phyloP scores from a whole-genome alignment of 148 eudicot species.

The Cornus florida region DNA sequence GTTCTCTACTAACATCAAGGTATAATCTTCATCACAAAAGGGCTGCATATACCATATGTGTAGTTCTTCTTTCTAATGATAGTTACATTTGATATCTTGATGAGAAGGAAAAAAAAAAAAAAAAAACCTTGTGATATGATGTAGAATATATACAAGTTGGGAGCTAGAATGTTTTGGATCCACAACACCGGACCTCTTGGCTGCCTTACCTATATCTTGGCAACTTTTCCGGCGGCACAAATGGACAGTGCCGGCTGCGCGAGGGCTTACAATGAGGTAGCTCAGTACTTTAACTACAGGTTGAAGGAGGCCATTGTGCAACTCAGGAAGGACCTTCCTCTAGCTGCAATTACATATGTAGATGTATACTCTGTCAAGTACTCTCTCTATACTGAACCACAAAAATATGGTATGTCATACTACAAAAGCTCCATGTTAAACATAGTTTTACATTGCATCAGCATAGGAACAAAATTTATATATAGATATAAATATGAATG shows the following conservation, averaged over 20 bases:
- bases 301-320: conserved; percentile 10
- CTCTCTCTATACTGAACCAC: too few species aligned
- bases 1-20: conserved; percentile 32
- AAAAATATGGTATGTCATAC: too few species aligned
- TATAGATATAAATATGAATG: too few species aligned
- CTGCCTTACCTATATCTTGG: conserved; percentile 19
- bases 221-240: background rate
- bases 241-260: conserved; percentile 18
- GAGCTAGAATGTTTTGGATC: conserved; percentile 26
- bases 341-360: conserved; percentile 17
- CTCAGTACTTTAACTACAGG: conserved; percentile 17
- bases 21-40: background rate
- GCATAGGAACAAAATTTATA: too few species aligned
- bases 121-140: background rate
- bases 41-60: background rate
- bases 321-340: conserved; percentile 15
- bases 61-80: background rate
- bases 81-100: too few species aligned
- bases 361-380: conserved; percentile 19
- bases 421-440: too few species aligned
- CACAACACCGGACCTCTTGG: conserved; percentile 25
- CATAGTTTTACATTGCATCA: too few species aligned
- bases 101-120: too few species aligned
- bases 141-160: conserved; percentile 11
- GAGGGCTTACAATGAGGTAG: conserved; percentile 13